phyloP scores from a whole-genome alignment of 2,329 filamentous ascomycete genomes.

The Fusarium longipes region DNA sequence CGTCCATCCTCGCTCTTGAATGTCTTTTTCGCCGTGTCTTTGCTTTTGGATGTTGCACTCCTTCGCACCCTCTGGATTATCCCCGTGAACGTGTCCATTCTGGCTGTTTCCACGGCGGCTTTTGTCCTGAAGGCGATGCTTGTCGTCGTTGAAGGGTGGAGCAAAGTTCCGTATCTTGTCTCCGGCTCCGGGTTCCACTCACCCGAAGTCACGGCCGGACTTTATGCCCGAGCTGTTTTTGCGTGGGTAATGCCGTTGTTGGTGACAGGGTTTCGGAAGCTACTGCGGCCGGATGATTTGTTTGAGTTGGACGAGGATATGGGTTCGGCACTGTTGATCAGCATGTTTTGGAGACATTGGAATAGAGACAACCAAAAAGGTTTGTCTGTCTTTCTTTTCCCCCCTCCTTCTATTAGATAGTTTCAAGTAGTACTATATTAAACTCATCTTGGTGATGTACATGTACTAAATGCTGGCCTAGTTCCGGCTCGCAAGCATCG shows the following conservation, averaged over 20 bases:
- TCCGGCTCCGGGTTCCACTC: conserved; percentile 45
- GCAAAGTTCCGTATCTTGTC: conserved; percentile 52
- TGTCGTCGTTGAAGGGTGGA: conserved; percentile 53
- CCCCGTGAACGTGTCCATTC: conserved; percentile 42
- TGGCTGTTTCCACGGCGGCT: conserved; percentile 51
- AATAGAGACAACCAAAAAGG: conserved; percentile 37
- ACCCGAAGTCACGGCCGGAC: conserved; percentile 54
- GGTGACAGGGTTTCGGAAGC: conserved; percentile 49
- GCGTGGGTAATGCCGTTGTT: conserved; percentile 55
- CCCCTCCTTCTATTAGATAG: conserved; percentile 19
- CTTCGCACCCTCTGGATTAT: conserved; percentile 52
- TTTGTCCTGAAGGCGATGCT: conserved; percentile 52
- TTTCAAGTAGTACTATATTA: conserved; percentile 13
- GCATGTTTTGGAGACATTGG: conserved; percentile 49
- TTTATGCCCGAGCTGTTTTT: conserved; percentile 53
- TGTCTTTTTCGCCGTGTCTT: conserved; percentile 50
- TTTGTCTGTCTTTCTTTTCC: conserved; percentile 20
- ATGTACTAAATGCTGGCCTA: conserved; percentile 37
- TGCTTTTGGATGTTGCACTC: conserved; percentile 51
- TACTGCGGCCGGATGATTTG: conserved; percentile 52
- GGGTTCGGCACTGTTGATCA: conserved; percentile 45
- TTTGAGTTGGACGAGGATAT: conserved; percentile 52
- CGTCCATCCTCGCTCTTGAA: conserved; percentile 50
- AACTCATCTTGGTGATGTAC: conserved; percentile 23
- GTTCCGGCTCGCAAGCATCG: conserved; percentile 35